Base-by-base conservation (phyloP, 768 basidiomycete genomes). In the Auricularia auricula-judae region DNA sequence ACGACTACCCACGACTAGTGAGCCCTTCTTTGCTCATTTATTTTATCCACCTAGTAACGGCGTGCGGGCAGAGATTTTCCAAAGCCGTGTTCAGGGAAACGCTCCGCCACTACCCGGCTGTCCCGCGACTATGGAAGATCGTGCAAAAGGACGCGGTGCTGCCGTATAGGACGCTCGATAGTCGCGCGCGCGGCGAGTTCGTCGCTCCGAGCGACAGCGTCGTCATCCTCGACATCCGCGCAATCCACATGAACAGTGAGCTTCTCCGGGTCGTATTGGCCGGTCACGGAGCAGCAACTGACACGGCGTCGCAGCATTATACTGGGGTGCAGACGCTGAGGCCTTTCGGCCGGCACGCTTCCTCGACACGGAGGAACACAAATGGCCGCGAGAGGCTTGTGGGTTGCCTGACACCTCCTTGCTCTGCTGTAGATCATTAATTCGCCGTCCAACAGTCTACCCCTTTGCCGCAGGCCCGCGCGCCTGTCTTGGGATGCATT, bases 301-400 rank as follows among this genome's bases (percentile, higher is more conserved):
- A 36, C 29, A 18, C 29, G 44, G 42, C 60, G 7, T 5, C 3
- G 59, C 56, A 84, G 82, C 79, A 3, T 70, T 80, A 18, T 74
- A 80, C 58, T 83, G 82, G 82, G 82, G 82, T 5, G 70, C 74
- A 10, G 81, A 83, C 63, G 74, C 64, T 0, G 71, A 66, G 11
- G 75, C 77, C 21, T 84, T 82, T 73, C 81, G 71, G 61, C 81
- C 81, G 0, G 79, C 79, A 51, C 76, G 80, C 0, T 84, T 83
- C 68, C 73, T 84, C 35, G 82, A 83, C 62, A 82, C 79, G 0
- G 76, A 76, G 3, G 71, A 74, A 1, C 82, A 83, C 64, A 74
- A 74, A 39, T 83, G 81, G 81, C 82, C 81, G 10, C 77, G 82
- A n/a, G 75, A 82, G 63, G 81, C 80, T 12, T 82, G 81, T 80